Evolutionary conservation across 164 flowering plant species (phyloP).

Genomic region (Protea cynaroides): DNA sequence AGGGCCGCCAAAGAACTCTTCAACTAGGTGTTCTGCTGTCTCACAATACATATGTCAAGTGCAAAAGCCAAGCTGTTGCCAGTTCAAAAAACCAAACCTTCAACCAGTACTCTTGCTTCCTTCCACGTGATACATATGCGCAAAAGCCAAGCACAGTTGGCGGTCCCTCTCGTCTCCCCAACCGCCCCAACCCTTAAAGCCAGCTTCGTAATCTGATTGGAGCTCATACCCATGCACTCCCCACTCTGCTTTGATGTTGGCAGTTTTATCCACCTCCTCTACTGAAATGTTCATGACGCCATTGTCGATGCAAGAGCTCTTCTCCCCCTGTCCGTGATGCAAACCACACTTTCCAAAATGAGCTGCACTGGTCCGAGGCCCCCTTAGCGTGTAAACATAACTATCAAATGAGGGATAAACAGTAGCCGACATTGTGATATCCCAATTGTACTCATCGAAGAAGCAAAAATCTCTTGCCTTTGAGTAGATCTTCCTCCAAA

Average conservation of each 20-base stretch:
- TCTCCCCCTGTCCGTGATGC: conserved; percentile 81
- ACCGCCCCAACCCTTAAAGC: conserved; percentile 99
- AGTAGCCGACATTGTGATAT: conserved; percentile 93
- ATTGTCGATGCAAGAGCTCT: conserved; percentile 54
- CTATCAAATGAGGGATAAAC: conserved; percentile 88
- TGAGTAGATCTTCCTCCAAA: conserved; percentile 78
- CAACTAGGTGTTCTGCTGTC: conserved; percentile 12
- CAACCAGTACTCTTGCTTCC: conserved; percentile 9
- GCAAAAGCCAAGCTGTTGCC: conserved; percentile 58
- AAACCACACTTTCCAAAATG: conserved; percentile 97
- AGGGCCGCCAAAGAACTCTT: conserved; percentile 6
- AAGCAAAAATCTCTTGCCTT: conserved; percentile 71
- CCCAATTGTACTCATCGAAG: conserved; percentile 97
- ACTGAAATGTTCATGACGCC: conserved; percentile 49
- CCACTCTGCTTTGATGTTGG: conserved; percentile 64
- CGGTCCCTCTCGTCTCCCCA: conserved; percentile 94
- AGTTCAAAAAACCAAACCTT: conserved; percentile 31
- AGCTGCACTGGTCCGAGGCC: conserved; percentile 82
- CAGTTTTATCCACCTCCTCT: conserved; percentile 53
- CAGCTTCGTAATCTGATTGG: conserved; percentile 83
- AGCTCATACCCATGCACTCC: conserved; percentile 30
- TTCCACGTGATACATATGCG: conserved; percentile 49
- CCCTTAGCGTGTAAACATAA: conserved; percentile 77
- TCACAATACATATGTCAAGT: conserved; percentile 42
- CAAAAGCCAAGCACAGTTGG: conserved; percentile 65